A percentile compares a stretch with the other conserved stretches of the same genome.
phyloP scores from a whole-genome alignment of 805 yeast species.

The Hanseniaspora clermontiae region DNA sequence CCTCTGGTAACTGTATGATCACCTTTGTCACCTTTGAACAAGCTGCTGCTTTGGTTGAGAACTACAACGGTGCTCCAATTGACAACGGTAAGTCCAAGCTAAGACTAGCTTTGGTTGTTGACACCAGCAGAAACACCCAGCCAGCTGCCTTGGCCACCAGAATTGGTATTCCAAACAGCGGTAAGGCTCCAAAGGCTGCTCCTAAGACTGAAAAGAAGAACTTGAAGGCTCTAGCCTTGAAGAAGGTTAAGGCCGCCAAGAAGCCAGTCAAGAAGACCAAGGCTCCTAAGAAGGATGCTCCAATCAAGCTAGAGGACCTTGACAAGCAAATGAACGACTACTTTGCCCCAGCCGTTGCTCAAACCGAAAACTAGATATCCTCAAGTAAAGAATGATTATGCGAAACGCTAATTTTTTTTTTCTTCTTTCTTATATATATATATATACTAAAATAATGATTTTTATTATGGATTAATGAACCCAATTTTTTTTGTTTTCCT shows the following conservation, averaged over 20 bases:
- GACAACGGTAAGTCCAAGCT: constrained; percentile 73
- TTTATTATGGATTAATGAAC: neutral
- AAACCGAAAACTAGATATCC: constrained; percentile 22
- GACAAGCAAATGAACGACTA: constrained; percentile 98
- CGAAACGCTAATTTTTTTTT: no score
- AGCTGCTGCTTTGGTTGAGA: constrained; percentile 68
- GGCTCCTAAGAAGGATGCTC: constrained; percentile 16
- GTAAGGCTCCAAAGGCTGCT: constrained; percentile 10
- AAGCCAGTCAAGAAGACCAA: constrained; percentile 16
- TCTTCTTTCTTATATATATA: no score
- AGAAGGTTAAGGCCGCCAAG: constrained; percentile 17
- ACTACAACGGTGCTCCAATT: constrained; percentile 84
- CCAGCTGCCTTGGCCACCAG: constrained; percentile 20
- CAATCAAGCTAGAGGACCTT: constrained; percentile 62
- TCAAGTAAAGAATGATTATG: neutral
- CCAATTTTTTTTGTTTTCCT: neutral
- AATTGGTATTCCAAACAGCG: constrained; percentile 16
- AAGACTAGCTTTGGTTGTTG: constrained; percentile 70
- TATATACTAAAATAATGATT: neutral
- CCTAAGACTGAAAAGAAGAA: constrained; percentile 15
- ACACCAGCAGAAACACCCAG: constrained; percentile 58
- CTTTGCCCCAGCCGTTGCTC: constrained; percentile 40
- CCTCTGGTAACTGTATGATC: constrained; percentile 84
- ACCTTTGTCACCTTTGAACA: constrained; percentile 54
- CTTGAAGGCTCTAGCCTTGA: constrained; percentile 10